Percentiles rank a stretch among this genome's conserved stretches.
Conservation (phyloP, 805 yeast genomes). For the Saccharomyces mikatae region DNA sequence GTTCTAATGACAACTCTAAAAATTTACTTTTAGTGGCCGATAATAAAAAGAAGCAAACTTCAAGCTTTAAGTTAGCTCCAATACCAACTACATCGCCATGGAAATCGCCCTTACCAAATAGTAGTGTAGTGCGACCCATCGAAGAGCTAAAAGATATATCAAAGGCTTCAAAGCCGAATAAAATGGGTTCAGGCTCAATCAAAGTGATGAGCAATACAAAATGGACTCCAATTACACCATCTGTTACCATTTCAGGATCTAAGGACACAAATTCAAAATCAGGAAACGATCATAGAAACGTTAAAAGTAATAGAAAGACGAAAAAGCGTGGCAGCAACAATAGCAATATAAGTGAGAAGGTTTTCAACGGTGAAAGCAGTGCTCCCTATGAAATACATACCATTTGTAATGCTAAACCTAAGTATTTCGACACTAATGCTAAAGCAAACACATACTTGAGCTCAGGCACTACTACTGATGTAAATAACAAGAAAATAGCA, state of each 20-base stretch:
- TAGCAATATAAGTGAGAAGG: constrained; percentile 2
- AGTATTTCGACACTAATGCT: background rate
- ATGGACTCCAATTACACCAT: constrained; percentile 57
- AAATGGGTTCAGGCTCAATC: background rate
- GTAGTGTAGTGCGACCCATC: background rate
- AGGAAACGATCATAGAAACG: background rate
- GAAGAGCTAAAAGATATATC: constrained; percentile 3
- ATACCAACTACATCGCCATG: constrained; percentile 57
- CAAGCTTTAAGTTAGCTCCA: constrained; percentile 52
- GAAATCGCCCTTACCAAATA: constrained; percentile 28
- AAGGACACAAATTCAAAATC: background rate
- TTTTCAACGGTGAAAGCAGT: constrained; percentile 6
- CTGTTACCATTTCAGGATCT: constrained; percentile 34
- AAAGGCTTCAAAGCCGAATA: background rate
- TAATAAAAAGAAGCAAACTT: background rate
- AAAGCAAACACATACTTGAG: background rate
- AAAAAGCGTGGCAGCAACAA: constrained; percentile 2
- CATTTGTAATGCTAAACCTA: background rate
- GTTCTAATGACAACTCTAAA: background rate
- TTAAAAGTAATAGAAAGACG: background rate
- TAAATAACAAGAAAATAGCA: background rate
- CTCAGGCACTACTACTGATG: background rate
- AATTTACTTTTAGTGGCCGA: background rate
- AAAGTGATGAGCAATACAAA: constrained; percentile 44
- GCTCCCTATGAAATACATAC: background rate